Conservation (phyloP, 75 land plant species). For the Picea glauca region DNA sequence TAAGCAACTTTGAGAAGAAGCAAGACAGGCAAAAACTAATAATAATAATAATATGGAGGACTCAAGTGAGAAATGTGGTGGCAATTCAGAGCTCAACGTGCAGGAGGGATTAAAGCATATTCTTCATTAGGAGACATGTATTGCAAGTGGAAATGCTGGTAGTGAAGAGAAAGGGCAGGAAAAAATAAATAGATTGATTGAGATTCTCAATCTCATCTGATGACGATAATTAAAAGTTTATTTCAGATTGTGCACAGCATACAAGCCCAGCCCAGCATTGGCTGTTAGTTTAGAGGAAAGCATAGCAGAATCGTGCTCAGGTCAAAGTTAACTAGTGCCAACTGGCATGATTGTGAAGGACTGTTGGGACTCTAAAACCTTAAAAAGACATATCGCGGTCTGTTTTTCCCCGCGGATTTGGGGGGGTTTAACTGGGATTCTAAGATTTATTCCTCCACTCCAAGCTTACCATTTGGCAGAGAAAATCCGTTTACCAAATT, state of each 20-base stretch:
- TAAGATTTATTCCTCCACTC: no score
- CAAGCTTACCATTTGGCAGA: no score
- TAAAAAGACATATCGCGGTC: no score
- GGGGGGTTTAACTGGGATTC: no score
- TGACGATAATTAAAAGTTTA: not conserved
- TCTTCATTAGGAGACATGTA: not conserved
- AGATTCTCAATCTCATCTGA: constrained; percentile 6
- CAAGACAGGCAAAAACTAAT: not conserved
- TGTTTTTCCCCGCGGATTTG: no score
- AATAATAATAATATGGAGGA: not conserved
- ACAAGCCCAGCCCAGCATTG: not conserved
- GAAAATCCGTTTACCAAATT: no score
- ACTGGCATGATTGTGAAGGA: not conserved
- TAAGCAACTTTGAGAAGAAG: constrained; percentile 12
- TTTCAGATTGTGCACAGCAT: not conserved
- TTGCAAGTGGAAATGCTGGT: not conserved
- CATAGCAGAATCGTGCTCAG: not conserved
- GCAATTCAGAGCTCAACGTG: constrained; percentile 14
- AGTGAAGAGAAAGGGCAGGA: not conserved
- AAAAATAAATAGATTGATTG: not conserved
- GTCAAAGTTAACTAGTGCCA: not conserved
- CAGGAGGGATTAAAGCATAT: not conserved
- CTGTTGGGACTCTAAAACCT: no score
- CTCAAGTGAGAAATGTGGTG: not conserved
- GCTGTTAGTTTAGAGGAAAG: no score